These are phyloP conservation scores for Immersiporthe knoxdaviesiana DNA, from an alignment of 2,329 filamentous ascomycete genomes.

Conservation along the genomic window DNA sequence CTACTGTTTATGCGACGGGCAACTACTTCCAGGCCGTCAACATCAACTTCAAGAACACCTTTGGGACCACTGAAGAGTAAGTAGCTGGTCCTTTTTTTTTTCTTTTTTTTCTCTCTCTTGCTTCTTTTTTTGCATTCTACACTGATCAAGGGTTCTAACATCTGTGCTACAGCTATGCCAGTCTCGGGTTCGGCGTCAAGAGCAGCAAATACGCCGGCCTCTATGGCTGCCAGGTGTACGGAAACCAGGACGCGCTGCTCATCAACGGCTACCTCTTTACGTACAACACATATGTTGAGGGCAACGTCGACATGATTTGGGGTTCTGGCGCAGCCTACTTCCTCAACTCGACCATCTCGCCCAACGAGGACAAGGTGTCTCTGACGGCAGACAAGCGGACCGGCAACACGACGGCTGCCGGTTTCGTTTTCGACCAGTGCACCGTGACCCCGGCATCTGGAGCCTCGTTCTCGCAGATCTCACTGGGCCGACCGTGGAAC, in stretches of 20 bases:
- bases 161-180: slow-evolving; percentile 36
- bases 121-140: not conserved
- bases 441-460: slow-evolving; percentile 36
- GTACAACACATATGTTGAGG: slow-evolving; percentile 45
- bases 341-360: slow-evolving; percentile 39
- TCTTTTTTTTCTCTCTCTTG: not conserved
- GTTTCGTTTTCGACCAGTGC: slow-evolving; percentile 42
- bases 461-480: slow-evolving; percentile 30
- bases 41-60: slow-evolving; percentile 45
- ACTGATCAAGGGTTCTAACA: not conserved
- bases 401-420: slow-evolving; percentile 41
- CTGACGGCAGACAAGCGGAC: slow-evolving; percentile 44
- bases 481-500: slow-evolving; percentile 34
- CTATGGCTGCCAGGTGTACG: slow-evolving; percentile 38
- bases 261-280: slow-evolving; percentile 44
- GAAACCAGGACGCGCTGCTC: slow-evolving; percentile 44
- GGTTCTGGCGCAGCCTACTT: slow-evolving; percentile 50
- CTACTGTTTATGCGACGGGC: slow-evolving; percentile 44
- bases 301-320: slow-evolving; percentile 48
- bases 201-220: slow-evolving; percentile 44
- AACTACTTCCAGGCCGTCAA: slow-evolving; percentile 45
- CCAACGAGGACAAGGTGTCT: slow-evolving; percentile 38
- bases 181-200: slow-evolving; percentile 45
- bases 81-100: not conserved
- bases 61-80: slow-evolving; percentile 38